Base-by-base conservation (phyloP, 495 filamentous ascomycete species). In the Aspergillus leporis region DNA sequence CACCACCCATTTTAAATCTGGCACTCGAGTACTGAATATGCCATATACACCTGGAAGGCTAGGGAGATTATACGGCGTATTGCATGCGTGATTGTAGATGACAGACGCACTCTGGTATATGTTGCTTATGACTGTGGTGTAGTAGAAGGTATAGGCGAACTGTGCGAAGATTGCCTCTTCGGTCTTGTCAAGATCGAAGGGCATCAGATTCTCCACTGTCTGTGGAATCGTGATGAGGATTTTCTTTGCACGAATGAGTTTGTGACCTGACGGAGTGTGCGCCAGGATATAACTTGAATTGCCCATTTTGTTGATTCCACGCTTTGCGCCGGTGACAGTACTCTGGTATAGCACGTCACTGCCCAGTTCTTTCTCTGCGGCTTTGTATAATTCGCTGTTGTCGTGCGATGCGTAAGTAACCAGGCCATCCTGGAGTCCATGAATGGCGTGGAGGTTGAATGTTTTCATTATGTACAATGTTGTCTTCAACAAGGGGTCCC, bases 211-310 rank as follows among this genome's bases (percentile, higher is more conserved):
- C 19, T 59, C 53, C 16, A 68, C 34, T 28, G 59, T 55, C 14
- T 54, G 61, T 13, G 66, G 68, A 23, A 75, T 69, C 4, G 75
- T 62, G 28, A 74, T 60, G 38, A 83, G 55, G 36, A 81, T 58
- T 56, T 75, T 71, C 51, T 71, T 74, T 14, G 78, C 74, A 25
- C 59, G 45, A 55, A 81, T 73, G 28, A 74, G 62, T 14, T 41
- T 41, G 9, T 41, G 38, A 3, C 38, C 38, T 14, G 38, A 47
- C 55, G 38, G 38, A 5, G 16, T 41, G 12, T 41, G 38, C 9
- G 38, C 16, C 16, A 41, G 16, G 14, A 41, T n/a, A n/a, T 41
- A 41, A 9, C 32, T 36, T 36, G 32, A 36, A 10, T 36, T 14
- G 32, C 10, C 8, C 10, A 14, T 4, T 36, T 36, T 8, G 13